Conservation (phyloP, 805 yeast genomes). For the Zygosaccharomyces rouxii region DNA sequence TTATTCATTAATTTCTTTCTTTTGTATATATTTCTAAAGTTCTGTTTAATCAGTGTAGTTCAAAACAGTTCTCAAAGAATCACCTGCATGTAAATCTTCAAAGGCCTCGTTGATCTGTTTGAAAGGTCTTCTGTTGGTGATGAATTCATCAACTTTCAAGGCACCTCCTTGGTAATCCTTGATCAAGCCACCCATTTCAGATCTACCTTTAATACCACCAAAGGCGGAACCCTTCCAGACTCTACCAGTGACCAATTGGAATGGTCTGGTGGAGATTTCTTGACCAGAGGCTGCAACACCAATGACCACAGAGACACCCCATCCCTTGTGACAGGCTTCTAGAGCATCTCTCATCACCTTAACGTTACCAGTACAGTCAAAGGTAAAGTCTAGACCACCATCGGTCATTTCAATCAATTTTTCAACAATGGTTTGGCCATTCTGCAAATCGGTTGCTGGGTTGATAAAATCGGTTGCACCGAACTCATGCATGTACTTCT, state of each 20-base stretch:
- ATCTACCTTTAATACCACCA: slow-evolving; percentile 97
- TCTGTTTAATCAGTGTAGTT: slow-evolving; percentile 27
- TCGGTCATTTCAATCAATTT: slow-evolving; percentile 85
- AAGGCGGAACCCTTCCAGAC: slow-evolving; percentile 99
- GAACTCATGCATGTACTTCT: slow-evolving; percentile 79
- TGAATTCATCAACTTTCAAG: slow-evolving; percentile 89
- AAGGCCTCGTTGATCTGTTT: slow-evolving; percentile 81
- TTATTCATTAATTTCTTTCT: background rate
- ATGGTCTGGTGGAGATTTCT: slow-evolving; percentile 95
- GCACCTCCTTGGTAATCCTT: slow-evolving; percentile 77
- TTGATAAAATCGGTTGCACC: slow-evolving; percentile 96
- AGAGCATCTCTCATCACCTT: slow-evolving; percentile 93
- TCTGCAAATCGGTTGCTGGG: slow-evolving; percentile 63
- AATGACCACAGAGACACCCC: slow-evolving; percentile 94
- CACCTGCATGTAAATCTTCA: slow-evolving; percentile 91
- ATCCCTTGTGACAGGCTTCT: slow-evolving; percentile 97
- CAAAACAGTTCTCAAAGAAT: slow-evolving; percentile 88
- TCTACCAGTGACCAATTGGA: slow-evolving; percentile 98
- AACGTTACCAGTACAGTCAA: slow-evolving; percentile 97
- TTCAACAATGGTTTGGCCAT: slow-evolving; percentile 73
- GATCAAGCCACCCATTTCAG: slow-evolving; percentile 88
- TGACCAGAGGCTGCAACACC: slow-evolving; percentile 99
- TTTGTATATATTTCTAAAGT: background rate
- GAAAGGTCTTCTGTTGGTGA: slow-evolving; percentile 83
- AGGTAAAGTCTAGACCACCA: slow-evolving; percentile 94